phyloP scores from a whole-genome alignment of 257 asterid species.

The Mitragyna speciosa region DNA sequence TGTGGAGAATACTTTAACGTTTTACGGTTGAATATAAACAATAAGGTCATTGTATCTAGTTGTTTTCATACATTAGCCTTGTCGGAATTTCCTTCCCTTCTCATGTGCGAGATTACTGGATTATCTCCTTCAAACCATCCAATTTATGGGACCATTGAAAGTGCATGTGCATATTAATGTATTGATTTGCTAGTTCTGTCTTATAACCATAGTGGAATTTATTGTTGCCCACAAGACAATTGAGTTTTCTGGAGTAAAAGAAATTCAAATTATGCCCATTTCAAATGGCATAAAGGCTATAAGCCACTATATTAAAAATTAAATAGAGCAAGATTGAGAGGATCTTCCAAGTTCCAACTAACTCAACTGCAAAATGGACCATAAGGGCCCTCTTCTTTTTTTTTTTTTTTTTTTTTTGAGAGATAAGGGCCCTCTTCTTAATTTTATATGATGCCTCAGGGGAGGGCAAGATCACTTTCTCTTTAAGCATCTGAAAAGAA shows the following conservation, averaged over 20 bases:
- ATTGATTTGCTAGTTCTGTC: neutral
- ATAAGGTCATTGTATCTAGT: neutral
- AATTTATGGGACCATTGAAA: neutral
- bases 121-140: neutral
- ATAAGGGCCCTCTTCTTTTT: no score
- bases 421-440: no score
- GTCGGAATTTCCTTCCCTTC: neutral
- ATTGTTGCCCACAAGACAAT: neutral
- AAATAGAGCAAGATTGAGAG: neutral
- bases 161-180: neutral
- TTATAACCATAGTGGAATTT: neutral
- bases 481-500: slow-evolving; percentile 16
- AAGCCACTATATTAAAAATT: neutral
- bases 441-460: neutral
- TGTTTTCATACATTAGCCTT: neutral
- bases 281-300: neutral
- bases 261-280: neutral
- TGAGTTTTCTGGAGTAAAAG: neutral
- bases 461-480: neutral
- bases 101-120: neutral
- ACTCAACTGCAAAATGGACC: slow-evolving; percentile 11
- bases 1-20: no score
- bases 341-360: neutral
- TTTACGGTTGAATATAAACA: no score
- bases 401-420: no score